Conservation (phyloP, 1,139 yeast species). For the Geotrichum histeridarum region DNA sequence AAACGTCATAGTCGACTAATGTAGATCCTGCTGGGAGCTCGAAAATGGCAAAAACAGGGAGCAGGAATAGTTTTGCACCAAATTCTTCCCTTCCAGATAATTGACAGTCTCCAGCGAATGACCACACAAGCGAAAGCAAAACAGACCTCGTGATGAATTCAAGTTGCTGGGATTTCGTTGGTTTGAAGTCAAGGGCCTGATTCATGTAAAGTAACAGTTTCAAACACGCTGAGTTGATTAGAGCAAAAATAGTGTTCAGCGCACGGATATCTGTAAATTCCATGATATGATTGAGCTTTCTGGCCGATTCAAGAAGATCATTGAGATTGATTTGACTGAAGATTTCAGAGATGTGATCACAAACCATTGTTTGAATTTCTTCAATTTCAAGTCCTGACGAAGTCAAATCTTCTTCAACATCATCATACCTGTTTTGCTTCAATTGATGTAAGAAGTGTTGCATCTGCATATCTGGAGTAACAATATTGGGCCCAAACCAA, state of each 20-base stretch:
- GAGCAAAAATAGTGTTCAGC: conserved; percentile 39
- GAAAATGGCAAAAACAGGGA: conserved; percentile 27
- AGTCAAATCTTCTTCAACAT: conserved; percentile 32
- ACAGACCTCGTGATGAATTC: conserved; percentile 41
- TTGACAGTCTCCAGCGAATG: conserved; percentile 60
- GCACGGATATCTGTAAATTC: conserved; percentile 42
- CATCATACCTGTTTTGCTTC: conserved; percentile 26
- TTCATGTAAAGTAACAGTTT: conserved; percentile 24
- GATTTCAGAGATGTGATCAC: conserved; percentile 13
- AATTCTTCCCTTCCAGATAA: conserved; percentile 43
- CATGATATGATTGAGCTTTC: conserved; percentile 50
- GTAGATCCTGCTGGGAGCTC: conserved; percentile 21
- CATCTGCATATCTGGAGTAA: conserved; percentile 33
- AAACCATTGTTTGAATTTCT: conserved; percentile 17
- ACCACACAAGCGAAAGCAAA: conserved; percentile 55
- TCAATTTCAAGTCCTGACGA: conserved; percentile 18
- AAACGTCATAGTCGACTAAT: conserved; percentile 46
- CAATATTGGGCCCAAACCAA: conserved; percentile 51
- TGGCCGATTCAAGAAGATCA: conserved; percentile 28
- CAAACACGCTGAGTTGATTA: conserved; percentile 28
- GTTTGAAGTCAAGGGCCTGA: conserved; percentile 29
- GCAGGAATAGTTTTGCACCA: conserved; percentile 34
- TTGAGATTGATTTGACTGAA: conserved; percentile 25
- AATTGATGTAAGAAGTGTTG: conserved; percentile 24
- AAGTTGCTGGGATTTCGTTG: conserved; percentile 27